Percentiles rank a stretch among this genome's conserved stretches.
Evolutionary conservation across 352 stramenopile genomes (phyloP).

Genomic region (Phytophthora melonis): DNA sequence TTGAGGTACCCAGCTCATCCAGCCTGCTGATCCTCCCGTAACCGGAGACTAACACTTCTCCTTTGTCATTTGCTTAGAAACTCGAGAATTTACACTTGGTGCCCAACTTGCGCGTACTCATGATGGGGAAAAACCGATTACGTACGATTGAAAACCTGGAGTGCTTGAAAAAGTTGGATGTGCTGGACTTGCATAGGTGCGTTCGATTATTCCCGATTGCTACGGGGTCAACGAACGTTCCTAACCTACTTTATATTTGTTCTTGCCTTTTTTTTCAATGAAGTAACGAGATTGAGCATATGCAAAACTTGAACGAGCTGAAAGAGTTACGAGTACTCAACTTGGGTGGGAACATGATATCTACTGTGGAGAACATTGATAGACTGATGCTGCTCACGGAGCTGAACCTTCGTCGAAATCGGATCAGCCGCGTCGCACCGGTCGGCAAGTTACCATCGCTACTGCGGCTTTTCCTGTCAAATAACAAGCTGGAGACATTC

Average conservation of each 20-base stretch:
- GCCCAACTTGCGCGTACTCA: slow-evolving; percentile 91
- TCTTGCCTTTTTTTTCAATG: not conserved
- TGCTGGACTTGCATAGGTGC: slow-evolving; percentile 91
- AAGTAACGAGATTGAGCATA: slow-evolving; percentile 90
- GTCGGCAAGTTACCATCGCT: slow-evolving; percentile 82
- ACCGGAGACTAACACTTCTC: not conserved
- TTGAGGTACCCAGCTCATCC: slow-evolving; percentile 57
- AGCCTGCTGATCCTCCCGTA: not conserved
- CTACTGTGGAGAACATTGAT: slow-evolving; percentile 79
- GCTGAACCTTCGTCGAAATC: slow-evolving; percentile 91
- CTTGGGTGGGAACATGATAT: slow-evolving; percentile 88
- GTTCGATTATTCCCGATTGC: not conserved
- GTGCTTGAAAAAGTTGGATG: slow-evolving; percentile 90
- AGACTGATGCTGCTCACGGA: slow-evolving; percentile 88
- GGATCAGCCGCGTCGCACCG: slow-evolving; percentile 60
- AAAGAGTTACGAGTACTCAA: slow-evolving; percentile 92
- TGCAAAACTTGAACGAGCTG: slow-evolving; percentile 89
- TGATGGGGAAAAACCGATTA: slow-evolving; percentile 92
- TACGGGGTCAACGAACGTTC: not conserved
- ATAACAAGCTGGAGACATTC: slow-evolving; percentile 87
- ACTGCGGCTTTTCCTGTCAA: slow-evolving; percentile 91
- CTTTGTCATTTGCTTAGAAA: slow-evolving; percentile 41
- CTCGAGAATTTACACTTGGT: slow-evolving; percentile 84
- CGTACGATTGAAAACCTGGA: slow-evolving; percentile 87
- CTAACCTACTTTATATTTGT: not conserved